Evolutionary conservation across 192 early-diverging fungal genomes (phyloP), one percentile per base, ranked within the genome.

Genomic region (Linderina pennispora): DNA sequence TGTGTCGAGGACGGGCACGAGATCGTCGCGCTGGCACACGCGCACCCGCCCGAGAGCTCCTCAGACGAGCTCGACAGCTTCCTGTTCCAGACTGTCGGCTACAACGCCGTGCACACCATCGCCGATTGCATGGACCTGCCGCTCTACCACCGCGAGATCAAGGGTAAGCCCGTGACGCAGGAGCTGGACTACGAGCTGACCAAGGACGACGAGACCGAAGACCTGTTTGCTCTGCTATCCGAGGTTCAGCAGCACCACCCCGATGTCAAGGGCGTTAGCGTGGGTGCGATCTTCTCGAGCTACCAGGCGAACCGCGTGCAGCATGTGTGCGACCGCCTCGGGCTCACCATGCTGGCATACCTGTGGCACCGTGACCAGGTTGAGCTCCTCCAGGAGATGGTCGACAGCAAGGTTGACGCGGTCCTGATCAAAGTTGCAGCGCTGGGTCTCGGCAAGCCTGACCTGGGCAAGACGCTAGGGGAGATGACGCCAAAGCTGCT

Each of bases 271-370:
- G 96, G 74, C 13, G 90, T 99, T 4, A 87, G 89, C 20, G 84
- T 90, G 14, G 96, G 96, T 15, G 96, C 96, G 1, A 99, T 99
- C 42, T 76, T 99, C 43, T 97, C 93, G 3, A 92, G 83, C 55
- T 99, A 97, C 69, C 96, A 99, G 61, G 80, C 93, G n/a, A 85
- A 95, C 37, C 85, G 96, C 23, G 91, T 99, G 3, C 92, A 99
- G 59, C 72, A 93, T 66, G 89, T 99, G 75, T 95, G 93, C 58
- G 71, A 77, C 24, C 81, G 96, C 2, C 61, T 99, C n/a, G 89
- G 88, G 0, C 63, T 99, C 10, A 80, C 75, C 7, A 81, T 89
- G 25, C 65, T 96, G 18, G 78, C 90, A 1, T 96, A 90, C 53
- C 65, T 99, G 20, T 99, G 96, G 96, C 75, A 85, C 52, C 78